A percentile compares a stretch with the other conserved stretches of the same genome.
phyloP scores from a whole-genome alignment of 2,329 filamentous ascomycete species.

The Bipolaris bicolor region DNA sequence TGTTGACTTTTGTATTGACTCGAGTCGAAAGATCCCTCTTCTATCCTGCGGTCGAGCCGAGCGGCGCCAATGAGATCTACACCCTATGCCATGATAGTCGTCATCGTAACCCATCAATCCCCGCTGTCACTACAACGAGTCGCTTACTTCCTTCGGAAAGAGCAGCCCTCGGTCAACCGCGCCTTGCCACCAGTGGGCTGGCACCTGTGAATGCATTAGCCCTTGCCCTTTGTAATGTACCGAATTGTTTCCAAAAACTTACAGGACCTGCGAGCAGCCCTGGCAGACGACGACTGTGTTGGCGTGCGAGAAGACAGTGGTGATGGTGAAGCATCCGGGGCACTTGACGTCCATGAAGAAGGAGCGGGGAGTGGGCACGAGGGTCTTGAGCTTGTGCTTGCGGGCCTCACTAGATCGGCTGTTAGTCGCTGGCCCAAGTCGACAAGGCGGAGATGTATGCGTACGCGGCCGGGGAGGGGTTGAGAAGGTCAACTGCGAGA shows the following conservation, averaged over 20 bases:
- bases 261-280: slow-evolving; percentile 96
- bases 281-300: slow-evolving; percentile 99
- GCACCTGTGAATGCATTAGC: slow-evolving; percentile 61
- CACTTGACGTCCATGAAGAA: slow-evolving; percentile 99
- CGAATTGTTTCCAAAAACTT: slow-evolving; percentile 27
- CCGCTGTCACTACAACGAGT: slow-evolving; percentile 34
- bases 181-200: slow-evolving; percentile 99
- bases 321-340: slow-evolving; percentile 99
- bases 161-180: slow-evolving; percentile 98
- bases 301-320: slow-evolving; percentile 99
- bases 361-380: slow-evolving; percentile 94
- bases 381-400: slow-evolving; percentile 99
- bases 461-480: slow-evolving; percentile 88
- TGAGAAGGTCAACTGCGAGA: slow-evolving; percentile 99
- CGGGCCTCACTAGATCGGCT: slow-evolving; percentile 72
- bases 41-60: slow-evolving; percentile 53
- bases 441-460: slow-evolving; percentile 23
- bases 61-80: slow-evolving; percentile 51
- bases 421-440: slow-evolving; percentile 35
- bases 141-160: slow-evolving; percentile 99
- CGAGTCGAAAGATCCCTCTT: slow-evolving; percentile 53
- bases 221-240: slow-evolving; percentile 9
- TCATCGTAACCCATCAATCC: slow-evolving; percentile 48
- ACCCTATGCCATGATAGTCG: slow-evolving; percentile 47
- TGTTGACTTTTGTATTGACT: slow-evolving; percentile 49